Conservation (phyloP, 1,139 yeast species). For the Debaryomyces sp. region DNA sequence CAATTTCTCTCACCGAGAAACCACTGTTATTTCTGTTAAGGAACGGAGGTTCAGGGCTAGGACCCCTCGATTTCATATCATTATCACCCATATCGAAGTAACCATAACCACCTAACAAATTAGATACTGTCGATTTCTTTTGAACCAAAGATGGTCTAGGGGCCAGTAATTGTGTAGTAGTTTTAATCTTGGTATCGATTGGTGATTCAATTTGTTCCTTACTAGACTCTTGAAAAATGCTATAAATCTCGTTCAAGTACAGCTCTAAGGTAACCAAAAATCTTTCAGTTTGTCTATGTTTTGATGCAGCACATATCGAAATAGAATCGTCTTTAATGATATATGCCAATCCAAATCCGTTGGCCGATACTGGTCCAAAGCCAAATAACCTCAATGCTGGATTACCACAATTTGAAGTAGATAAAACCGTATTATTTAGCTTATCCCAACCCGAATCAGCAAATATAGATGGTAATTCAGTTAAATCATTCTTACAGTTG, state of each 20-base stretch:
- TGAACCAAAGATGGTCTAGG: conserved; percentile 12
- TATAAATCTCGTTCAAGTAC: conserved; percentile 64
- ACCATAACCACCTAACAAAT: conserved; percentile 79
- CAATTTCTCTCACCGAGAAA: conserved; percentile 63
- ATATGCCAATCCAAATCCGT: conserved; percentile 91
- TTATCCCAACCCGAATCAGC: conserved; percentile 70
- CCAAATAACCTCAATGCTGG: conserved; percentile 87
- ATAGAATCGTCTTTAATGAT: conserved; percentile 84
- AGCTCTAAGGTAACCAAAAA: conserved; percentile 75
- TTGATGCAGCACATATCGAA: conserved; percentile 85
- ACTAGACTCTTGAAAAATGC: conserved; percentile 52
- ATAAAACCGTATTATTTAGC: conserved; percentile 56
- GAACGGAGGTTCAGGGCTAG: conserved; percentile 68
- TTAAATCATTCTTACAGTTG: conserved; percentile 19
- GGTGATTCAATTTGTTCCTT: conserved; percentile 16
- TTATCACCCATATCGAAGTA: conserved; percentile 77
- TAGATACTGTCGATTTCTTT: conserved; percentile 28
- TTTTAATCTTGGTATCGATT: conserved; percentile 20
- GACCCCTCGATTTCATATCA: conserved; percentile 67
- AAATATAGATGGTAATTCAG: conserved; percentile 51
- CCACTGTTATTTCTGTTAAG: conserved; percentile 45
- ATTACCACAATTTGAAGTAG: conserved; percentile 65
- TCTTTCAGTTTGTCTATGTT: conserved; percentile 87
- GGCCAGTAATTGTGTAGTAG: background rate
- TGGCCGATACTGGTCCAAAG: conserved; percentile 88